A percentile compares a stretch with the other conserved stretches of the same genome.
Evolutionary conservation across 139 green algal species (phyloP).

Genomic region (Coelastrella sp.): DNA sequence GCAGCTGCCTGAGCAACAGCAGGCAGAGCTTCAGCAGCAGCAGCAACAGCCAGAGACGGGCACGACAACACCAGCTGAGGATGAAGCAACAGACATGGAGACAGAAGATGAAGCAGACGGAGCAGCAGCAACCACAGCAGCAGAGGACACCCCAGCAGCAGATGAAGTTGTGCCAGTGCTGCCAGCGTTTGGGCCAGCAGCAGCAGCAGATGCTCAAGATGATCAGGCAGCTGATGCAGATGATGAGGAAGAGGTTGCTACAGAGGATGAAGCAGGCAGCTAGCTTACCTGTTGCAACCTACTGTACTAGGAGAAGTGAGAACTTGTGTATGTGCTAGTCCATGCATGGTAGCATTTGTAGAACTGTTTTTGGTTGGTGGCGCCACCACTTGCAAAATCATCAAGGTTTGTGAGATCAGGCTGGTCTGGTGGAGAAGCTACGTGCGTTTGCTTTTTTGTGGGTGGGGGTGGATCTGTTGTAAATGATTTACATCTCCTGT

Average conservation of each 20-base stretch:
- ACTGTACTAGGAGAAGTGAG: too few species aligned
- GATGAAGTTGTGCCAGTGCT: not conserved
- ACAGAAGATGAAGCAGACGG: conserved; percentile 11
- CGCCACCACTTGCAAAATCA: too few species aligned
- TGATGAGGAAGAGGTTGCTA: not conserved
- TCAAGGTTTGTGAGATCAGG: too few species aligned
- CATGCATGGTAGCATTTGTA: too few species aligned
- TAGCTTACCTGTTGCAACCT: too few species aligned
- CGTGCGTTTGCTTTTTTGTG: too few species aligned
- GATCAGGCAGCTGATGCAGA: not conserved
- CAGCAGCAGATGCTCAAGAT: conserved; percentile 1
- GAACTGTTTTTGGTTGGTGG: too few species aligned
- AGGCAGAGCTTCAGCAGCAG: conserved; percentile 5
- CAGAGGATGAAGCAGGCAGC: not conserved
- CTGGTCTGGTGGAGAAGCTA: too few species aligned
- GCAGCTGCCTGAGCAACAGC: not conserved
- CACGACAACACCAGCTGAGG: conserved; percentile 1
- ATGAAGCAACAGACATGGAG: not conserved
- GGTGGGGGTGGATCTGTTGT: too few species aligned
- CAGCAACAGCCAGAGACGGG: conserved; percentile 17
- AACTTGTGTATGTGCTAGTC: too few species aligned
- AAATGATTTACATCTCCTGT: too few species aligned
- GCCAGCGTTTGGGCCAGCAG: not conserved
- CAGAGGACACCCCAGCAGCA: not conserved
- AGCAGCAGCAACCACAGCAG: conserved; percentile 9